These are phyloP conservation scores for Plasmodium gallinaceum DNA, from an alignment of 169 alveolate genomes.

Conservation along the genomic window DNA sequence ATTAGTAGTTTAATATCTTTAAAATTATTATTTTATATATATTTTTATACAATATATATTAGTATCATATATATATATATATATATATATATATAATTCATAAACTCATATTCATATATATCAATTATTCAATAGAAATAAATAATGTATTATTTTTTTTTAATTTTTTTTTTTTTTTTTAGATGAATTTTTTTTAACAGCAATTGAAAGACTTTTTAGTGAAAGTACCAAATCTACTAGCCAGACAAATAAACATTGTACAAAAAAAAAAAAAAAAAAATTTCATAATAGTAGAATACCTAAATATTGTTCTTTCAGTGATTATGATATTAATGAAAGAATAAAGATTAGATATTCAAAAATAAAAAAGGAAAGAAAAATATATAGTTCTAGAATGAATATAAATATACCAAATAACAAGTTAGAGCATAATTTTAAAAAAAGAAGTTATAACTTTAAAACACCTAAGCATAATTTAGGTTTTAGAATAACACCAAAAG, in stretches of 20 bases:
- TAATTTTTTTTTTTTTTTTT: not conserved
- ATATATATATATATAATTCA: not conserved
- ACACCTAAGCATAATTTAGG: constrained; percentile 57
- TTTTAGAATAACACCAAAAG: constrained; percentile 78
- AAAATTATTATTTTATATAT: not conserved
- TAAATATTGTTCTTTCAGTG: constrained; percentile 35
- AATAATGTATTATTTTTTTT: not conserved
- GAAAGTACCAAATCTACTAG: constrained; percentile 21
- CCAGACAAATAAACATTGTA: not conserved
- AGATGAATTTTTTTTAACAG: constrained; percentile 45
- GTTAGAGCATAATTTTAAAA: not conserved
- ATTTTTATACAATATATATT: not conserved
- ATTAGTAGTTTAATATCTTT: too few species aligned
- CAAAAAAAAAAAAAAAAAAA: constrained; percentile 10
- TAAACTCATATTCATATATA: not conserved
- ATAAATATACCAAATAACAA: not conserved
- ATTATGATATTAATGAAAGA: constrained; percentile 57
- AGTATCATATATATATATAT: not conserved
- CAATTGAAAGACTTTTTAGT: constrained; percentile 33
- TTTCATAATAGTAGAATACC: not conserved
- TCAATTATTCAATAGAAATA: too few species aligned
- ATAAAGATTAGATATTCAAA: constrained; percentile 29
- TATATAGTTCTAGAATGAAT: not conserved
- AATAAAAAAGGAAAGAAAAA: constrained; percentile 6
- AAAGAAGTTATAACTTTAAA: constrained; percentile 41